phyloP scores from a whole-genome alignment of 441 rosid genomes.

The Eutrema salsugineum region DNA sequence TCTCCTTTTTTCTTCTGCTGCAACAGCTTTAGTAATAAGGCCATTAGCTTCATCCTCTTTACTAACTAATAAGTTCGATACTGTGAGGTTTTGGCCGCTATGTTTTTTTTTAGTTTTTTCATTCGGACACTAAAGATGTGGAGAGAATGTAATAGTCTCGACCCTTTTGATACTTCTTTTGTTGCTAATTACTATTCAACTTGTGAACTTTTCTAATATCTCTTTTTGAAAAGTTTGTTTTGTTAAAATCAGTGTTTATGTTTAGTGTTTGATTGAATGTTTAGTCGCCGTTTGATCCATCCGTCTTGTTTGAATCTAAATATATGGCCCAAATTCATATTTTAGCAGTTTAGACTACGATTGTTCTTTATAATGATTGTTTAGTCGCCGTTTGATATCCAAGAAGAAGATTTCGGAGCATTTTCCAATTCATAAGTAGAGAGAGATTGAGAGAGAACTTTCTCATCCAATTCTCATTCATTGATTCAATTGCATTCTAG shows the following conservation, averaged over 20 bases:
- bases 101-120: background rate
- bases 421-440: background rate
- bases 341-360: too few species aligned
- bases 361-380: too few species aligned
- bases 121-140: background rate
- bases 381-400: background rate
- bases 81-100: background rate
- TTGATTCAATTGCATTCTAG: background rate
- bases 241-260: background rate
- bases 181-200: slow-evolving; percentile 1
- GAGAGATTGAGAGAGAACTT: background rate
- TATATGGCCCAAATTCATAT: too few species aligned
- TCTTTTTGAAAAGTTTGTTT: background rate
- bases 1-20: slow-evolving; percentile 5
- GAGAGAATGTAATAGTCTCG: background rate
- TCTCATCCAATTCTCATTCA: background rate
- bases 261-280: background rate
- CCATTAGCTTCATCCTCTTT: background rate
- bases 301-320: too few species aligned
- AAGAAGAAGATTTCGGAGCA: background rate
- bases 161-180: background rate
- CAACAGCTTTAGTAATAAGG: slow-evolving; percentile 1
- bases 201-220: slow-evolving; percentile 1
- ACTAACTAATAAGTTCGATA: background rate
- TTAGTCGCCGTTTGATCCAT: background rate